Base-by-base conservation (phyloP, 306 rosid species). In the Fragaria nilgerrensis region DNA sequence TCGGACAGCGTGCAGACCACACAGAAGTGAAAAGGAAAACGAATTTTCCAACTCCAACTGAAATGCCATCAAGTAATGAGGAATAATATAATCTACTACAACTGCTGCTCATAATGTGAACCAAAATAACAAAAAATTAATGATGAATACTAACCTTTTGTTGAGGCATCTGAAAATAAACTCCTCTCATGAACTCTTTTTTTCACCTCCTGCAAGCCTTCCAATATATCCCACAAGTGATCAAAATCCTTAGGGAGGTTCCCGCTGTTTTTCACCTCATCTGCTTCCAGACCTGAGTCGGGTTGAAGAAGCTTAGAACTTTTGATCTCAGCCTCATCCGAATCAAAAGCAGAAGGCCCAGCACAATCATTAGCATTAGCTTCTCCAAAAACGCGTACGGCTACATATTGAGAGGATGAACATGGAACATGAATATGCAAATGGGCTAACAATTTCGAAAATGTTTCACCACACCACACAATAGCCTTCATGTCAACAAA, bases 401-500 rank as follows among this genome's bases (percentile, higher is more conserved):
- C 41, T 37, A 37, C 41, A 37, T 41, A 5, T 41, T 41, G 9
- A 7, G 44, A 41, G 44, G 44, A 41, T 7, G 43, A n/a, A 45
- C 20, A 37, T 32, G 72, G 34, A 16, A 20, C 29, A 2, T 88
- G 86, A 81, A 11, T 12, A 45, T 45, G 49, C 44, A 41, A 41
- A 5, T 12, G 15, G 49, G 14, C 16, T 45, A 85, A 84, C 77
- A 88, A 20, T 15, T 61, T 55, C 64, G 68, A 45, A 16, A 84
- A 32, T 29, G 78, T 55, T 15, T 80, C 79, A 14, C 76, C 77
- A 27, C 68, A 75, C 49, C 78, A 15, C 47, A 3, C 77, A 55
- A 47, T 55, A 15, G 12, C 74, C 20, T 8, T 80, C 74, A 85
- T 68, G 78, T 91, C 88, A 7, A 89, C 75, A 71, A 59, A n/a